Base-by-base conservation (phyloP, 2,329 filamentous ascomycete genomes). In the Myriosclerotinia curreyana region DNA sequence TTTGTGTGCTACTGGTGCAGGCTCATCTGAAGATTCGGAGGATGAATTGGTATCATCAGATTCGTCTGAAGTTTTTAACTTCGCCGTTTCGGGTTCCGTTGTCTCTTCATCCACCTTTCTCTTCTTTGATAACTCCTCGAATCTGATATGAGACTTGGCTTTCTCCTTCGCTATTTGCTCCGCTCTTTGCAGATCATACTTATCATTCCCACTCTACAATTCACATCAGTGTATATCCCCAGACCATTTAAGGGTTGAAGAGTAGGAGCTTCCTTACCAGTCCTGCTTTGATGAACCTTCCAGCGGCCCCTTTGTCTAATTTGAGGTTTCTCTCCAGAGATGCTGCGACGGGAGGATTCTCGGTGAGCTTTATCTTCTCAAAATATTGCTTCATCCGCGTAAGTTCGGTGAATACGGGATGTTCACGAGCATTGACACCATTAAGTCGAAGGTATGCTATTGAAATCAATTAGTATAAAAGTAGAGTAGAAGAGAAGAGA, bases 321-420 rank as follows among this genome's bases (percentile, higher is more conserved):
- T 76, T 85, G 67, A 91, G 78, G 31, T 64, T 69, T 38, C 67
- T 67, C 8, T 64, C 65, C 1, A 31, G 28, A 31, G 28, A 31
- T 34, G 59, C 49, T 15, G 44, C 56, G 25, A 66, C 77, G 73
- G 50, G 76, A 83, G 84, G 83, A 8, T 80, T 82, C 76, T 97
- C 92, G 3, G 86, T 83, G 17, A 81, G 80, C 74, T 95, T 91
- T 75, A 98, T 94, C 79, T 98, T 99, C 66, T 85, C 86, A 77
- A 96, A 96, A 76, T 98, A 98, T 74, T 92, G 89, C 76, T 88
- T 92, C 62, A 98, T 88, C 64, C 95, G 87, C 65, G 86, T 88
- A 67, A 99, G 83, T 79, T 99, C 95, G 65, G 83, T 83, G 77
- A 92, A 95, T 65, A 99, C 86, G 36, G 91, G 84, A 74, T 98